Evolutionary conservation across 2,329 filamentous ascomycete species (phyloP), one percentile per base, ranked within the genome.

Genomic region (Apiospora hydei): DNA sequence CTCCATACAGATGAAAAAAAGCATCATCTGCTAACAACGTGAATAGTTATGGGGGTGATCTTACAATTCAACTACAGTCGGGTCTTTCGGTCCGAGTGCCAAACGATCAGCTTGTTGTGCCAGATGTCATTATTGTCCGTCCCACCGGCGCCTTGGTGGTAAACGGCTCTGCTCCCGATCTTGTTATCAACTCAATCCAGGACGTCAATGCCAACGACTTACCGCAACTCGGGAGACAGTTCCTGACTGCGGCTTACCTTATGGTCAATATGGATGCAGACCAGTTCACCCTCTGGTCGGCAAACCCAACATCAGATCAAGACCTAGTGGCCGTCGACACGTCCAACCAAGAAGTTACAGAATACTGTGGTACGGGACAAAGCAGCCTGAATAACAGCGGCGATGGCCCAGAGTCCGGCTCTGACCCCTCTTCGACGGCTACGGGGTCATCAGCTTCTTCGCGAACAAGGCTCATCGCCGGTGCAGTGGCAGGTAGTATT

Each of bases 221-320:
- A 44, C 72, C 76, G 2, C 43, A 72, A 21, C 61, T 82, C 8
- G 80, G 80, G 30, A 72, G 74, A 30, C 73, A 77, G 24, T 82
- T 82, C 71, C 75, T 82, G 21, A 76, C 78, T 8, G 72, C 76
- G 18, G 77, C 78, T 1, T 81, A 82, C 61, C 72, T 82, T 16
- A 74, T 78, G 47, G 75, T 80, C 67, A 79, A 82, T 70, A 74
- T 81, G 47, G 77, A 79, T 41, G 61, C 70, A 13, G 49, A 70
- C 13, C n/a, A 73, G 69, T 79, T 78, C 41, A 76, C 76, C 30
- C 72, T 78, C 18, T 77, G 72, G 78, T 34, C 72, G 4, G 74
- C 71, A 11, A 73, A 75, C 67, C 74, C 71, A 11, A 71, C 67
- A 1, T 41, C 57, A 13, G 18, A 30, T 44, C 44, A 73, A 57